Base-by-base conservation (phyloP, 306 rosid genomes). In the Prunus salicina region DNA sequence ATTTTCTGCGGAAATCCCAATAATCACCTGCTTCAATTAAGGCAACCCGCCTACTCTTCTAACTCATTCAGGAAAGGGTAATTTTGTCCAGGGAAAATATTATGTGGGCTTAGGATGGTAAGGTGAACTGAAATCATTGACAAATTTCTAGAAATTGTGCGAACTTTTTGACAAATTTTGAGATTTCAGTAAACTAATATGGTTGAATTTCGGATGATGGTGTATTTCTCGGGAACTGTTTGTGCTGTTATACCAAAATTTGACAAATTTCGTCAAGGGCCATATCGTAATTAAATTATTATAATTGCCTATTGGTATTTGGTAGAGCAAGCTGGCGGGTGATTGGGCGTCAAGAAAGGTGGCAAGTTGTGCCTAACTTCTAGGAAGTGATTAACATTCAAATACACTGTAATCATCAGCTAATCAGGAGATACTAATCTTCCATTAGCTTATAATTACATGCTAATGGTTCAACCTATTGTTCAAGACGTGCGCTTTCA, bases 161-260 rank as follows among this genome's bases (percentile, higher is more conserved):
- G 8, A 16, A 34, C 25, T 52, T 57, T 71, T 24, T 72, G 76
- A 72, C 66, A 22, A 34, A 41, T 57, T 72, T 72, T 58, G 41
- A 28, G 24, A 45, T 16, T 72, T 22, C 22, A 38, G 18, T 60
- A 6, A 72, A 72, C 66, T 7, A 72, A 41, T n/a, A 72, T 28
- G 20, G 24, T 72, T 72, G 76, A 72, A 20, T 72, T 72, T 38
- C 13, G 45, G 32, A 22, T 38, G 2, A 25, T 25, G 27, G 30
- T 28, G 30, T 55, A 34, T 20, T 32, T 56, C 15, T 53, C 20
- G 64, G 16, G 32, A n/a, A 19, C 25, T 16, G 65, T 71, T 71
- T 71, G 64, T 55, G 76, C 65, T 34, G 52, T 34, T 55, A 34
- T 57, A 41, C 76, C 67, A 72, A 57, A 57, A 24, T 72, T 72